phyloP scores from a whole-genome alignment of 2,329 filamentous ascomycete genomes.

The Penicillium concentricum region DNA sequence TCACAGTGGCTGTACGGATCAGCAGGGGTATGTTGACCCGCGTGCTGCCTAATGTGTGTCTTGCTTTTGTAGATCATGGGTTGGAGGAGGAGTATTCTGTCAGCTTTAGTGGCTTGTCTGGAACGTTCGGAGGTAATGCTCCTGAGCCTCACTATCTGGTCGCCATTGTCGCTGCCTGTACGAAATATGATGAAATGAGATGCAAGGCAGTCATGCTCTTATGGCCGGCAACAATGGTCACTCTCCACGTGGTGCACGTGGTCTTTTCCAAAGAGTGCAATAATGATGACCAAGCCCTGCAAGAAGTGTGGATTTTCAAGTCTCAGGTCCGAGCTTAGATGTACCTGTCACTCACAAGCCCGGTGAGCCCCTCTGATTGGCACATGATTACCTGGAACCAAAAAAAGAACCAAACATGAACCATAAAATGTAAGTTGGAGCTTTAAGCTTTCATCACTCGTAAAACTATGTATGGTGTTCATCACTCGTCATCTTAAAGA shows the following conservation, averaged over 20 bases:
- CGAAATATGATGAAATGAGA: neutral
- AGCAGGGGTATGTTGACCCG: neutral
- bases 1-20: constrained; percentile 1
- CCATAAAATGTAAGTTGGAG: constrained; percentile 1
- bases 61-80: constrained; percentile 1
- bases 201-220: neutral
- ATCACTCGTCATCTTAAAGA: constrained; percentile 17
- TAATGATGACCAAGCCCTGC: neutral
- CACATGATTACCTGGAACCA: neutral
- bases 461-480: constrained; percentile 12
- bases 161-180: neutral
- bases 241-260: neutral
- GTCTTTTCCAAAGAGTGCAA: neutral
- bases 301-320: neutral
- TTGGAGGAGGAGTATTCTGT: neutral
- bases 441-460: constrained; percentile 15
- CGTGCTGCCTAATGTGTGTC: neutral
- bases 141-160: neutral
- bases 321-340: neutral
- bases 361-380: neutral
- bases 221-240: neutral
- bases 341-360: neutral
- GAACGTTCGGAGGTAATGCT: neutral
- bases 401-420: neutral
- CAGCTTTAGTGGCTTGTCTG: neutral